Evolutionary conservation across 139 green algal genomes (phyloP).

Genomic region (Nannochloris sp.): DNA sequence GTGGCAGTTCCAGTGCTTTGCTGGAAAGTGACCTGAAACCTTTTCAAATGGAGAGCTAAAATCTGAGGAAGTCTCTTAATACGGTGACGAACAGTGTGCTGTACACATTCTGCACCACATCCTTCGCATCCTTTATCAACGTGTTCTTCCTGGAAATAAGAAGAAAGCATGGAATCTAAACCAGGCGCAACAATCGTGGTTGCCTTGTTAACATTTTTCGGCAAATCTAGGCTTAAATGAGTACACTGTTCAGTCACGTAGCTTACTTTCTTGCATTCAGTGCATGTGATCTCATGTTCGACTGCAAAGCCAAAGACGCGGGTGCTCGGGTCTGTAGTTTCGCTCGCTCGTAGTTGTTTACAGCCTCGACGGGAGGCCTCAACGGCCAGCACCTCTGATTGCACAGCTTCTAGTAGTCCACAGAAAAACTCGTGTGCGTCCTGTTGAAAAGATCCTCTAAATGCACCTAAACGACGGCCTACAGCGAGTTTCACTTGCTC

Average conservation of each 20-base stretch:
- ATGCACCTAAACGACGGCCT: constrained; percentile 34
- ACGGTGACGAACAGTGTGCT: constrained; percentile 34
- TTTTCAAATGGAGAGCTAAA: constrained; percentile 67
- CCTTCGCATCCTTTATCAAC: constrained; percentile 55
- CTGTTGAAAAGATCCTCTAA: constrained; percentile 54
- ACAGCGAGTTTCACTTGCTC: constrained; percentile 36
- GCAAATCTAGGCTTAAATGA: constrained; percentile 54
- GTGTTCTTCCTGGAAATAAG: constrained; percentile 45
- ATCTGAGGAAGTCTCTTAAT: constrained; percentile 49
- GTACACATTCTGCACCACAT: constrained; percentile 23
- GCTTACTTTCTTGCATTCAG: constrained; percentile 25
- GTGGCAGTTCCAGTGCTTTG: neutral
- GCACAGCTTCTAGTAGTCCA: constrained; percentile 48
- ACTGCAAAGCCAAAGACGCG: constrained; percentile 39
- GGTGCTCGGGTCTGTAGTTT: constrained; percentile 25
- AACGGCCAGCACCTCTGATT: constrained; percentile 46
- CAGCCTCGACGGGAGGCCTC: constrained; percentile 15
- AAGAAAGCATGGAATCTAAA: constrained; percentile 18
- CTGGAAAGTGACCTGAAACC: constrained; percentile 40
- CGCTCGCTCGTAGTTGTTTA: constrained; percentile 17
- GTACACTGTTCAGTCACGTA: constrained; percentile 44
- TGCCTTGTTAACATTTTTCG: neutral
- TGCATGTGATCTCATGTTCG: constrained; percentile 28
- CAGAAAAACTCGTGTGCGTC: constrained; percentile 68
- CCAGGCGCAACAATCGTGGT: neutral